Base-by-base conservation (phyloP, 164 flowering plant species). In the Chloranthus sessilifolius region DNA sequence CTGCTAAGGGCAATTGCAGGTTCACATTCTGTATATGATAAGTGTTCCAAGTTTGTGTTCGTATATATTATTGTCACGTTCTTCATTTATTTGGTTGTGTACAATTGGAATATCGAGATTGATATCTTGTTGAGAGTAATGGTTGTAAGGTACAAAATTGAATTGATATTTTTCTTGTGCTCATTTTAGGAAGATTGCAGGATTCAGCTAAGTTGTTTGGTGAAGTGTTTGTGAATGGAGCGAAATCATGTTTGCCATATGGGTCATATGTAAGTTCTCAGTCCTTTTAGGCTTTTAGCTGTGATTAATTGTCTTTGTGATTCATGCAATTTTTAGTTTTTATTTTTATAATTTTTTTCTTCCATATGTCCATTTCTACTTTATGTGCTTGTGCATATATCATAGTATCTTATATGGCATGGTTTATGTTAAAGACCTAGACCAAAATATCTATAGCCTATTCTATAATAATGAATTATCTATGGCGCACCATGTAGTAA, bases 141-240 rank as follows among this genome's bases (percentile, higher is more conserved):
- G n/a, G n/a, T n/a, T n/a, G n/a, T 1, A 44, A 28, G 21, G 20
- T 15, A 4, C 3, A 47, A 14, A 47, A 7, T 21, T n/a, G 2
- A 11, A n/a, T 1, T 47, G 5, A n/a, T 16, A 15, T 11, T 46
- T 5, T 10, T 29, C 21, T 6, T 31, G 17, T 53, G 41, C 27
- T 54, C 21, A 23, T 26, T 73, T 47, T 59, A 92, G 97, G 99
- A 36, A 84, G 87, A 65, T 72, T 86, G 68, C 82, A 60, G 59
- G 71, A 57, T 66, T 73, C 95, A 34, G 86, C 96, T 21, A 86
- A 57, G 72, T 63, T 76, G 72, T 94, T 78, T 56, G 99, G 99
- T 17, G 97, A 94, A 59, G 88, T 94, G 39, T 84, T 86, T 62
- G 86, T 89, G 29, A 94, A 94, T 74, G 99, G 99, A 19, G 65